Evolutionary conservation across 305 asterid genomes (phyloP).

Genomic region (Striga hermonthica): DNA sequence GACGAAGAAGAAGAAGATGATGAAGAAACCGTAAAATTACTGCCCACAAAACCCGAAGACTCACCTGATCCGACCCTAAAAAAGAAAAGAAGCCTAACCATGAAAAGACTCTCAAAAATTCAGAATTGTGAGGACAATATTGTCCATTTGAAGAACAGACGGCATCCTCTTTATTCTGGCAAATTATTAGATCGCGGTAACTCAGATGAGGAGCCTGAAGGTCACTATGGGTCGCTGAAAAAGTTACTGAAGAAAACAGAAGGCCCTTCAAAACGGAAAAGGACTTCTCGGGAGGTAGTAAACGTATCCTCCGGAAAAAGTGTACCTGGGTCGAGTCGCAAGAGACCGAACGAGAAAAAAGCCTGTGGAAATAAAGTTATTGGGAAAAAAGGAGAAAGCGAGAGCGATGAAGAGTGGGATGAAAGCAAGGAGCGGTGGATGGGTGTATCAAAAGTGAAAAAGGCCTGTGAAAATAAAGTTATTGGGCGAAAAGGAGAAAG

Average conservation of each 20-base stretch:
- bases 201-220: slow-evolving; percentile 28
- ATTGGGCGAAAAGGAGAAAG: slow-evolving; percentile 32
- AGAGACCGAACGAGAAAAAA: slow-evolving; percentile 34
- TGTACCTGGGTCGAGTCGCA: slow-evolving; percentile 26
- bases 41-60: slow-evolving; percentile 24
- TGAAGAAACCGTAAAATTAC: slow-evolving; percentile 27
- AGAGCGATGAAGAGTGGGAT: slow-evolving; percentile 44
- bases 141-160: slow-evolving; percentile 29
- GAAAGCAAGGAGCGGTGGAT: slow-evolving; percentile 34
- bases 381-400: slow-evolving; percentile 35
- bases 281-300: slow-evolving; percentile 14
- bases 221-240: slow-evolving; percentile 12
- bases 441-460: slow-evolving; percentile 32
- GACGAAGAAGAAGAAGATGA: slow-evolving; percentile 46
- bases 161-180: slow-evolving; percentile 28
- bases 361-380: slow-evolving; percentile 22
- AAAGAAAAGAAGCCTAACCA: slow-evolving; percentile 20
- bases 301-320: slow-evolving; percentile 28
- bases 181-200: slow-evolving; percentile 29
- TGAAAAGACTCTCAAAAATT: slow-evolving; percentile 27
- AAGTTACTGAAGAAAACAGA: slow-evolving; percentile 15
- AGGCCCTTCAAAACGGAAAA: slow-evolving; percentile 2
- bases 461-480: slow-evolving; percentile 22
- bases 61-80: slow-evolving; percentile 29
- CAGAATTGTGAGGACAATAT: slow-evolving; percentile 22